Percentiles rank a stretch among this genome's conserved stretches.
These are phyloP conservation scores for Phytophthora vignae DNA, from an alignment of 352 stramenopile species.

Conservation along the genomic window DNA sequence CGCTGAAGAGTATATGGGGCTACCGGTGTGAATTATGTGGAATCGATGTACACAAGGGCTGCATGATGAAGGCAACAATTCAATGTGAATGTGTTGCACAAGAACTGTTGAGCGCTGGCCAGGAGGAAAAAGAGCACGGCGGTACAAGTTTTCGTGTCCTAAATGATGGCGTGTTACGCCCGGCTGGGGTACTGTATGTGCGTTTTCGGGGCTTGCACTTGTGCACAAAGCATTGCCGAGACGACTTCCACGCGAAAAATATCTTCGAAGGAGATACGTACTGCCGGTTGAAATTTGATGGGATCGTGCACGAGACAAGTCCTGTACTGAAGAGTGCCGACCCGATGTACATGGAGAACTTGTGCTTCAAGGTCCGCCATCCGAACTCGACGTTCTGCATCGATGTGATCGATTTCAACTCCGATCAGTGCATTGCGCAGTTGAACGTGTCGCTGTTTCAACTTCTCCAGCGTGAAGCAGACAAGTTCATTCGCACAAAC, in stretches of 20 bases:
- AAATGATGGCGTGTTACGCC: slow-evolving; percentile 46
- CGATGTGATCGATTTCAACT: slow-evolving; percentile 88
- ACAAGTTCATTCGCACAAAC: slow-evolving; percentile 67
- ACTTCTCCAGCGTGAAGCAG: slow-evolving; percentile 77
- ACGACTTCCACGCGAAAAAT: slow-evolving; percentile 84
- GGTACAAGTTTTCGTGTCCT: slow-evolving; percentile 58
- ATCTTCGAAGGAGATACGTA: slow-evolving; percentile 91
- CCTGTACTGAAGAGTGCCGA: slow-evolving; percentile 88
- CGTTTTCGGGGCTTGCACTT: slow-evolving; percentile 84
- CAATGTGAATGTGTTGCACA: slow-evolving; percentile 72
- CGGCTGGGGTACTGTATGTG: slow-evolving; percentile 71
- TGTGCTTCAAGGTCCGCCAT: slow-evolving; percentile 75
- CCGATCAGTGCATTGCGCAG: slow-evolving; percentile 74
- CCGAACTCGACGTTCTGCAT: slow-evolving; percentile 70
- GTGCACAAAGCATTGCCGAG: slow-evolving; percentile 85
- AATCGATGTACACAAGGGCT: slow-evolving; percentile 87
- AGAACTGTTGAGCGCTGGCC: slow-evolving; percentile 28
- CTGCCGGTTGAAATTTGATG: slow-evolving; percentile 76
- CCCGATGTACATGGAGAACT: slow-evolving; percentile 86
- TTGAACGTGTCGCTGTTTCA: slow-evolving; percentile 81
- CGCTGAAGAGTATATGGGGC: slow-evolving; percentile 61
- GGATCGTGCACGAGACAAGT: slow-evolving; percentile 77
- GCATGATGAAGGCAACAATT: slow-evolving; percentile 89
- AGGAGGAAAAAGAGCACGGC: slow-evolving; percentile 38
- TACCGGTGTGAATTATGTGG: slow-evolving; percentile 85